Evolutionary conservation across 768 basidiomycete species (phyloP), one percentile per base, ranked within the genome.

Genomic region (Tephrocybe sp.): DNA sequence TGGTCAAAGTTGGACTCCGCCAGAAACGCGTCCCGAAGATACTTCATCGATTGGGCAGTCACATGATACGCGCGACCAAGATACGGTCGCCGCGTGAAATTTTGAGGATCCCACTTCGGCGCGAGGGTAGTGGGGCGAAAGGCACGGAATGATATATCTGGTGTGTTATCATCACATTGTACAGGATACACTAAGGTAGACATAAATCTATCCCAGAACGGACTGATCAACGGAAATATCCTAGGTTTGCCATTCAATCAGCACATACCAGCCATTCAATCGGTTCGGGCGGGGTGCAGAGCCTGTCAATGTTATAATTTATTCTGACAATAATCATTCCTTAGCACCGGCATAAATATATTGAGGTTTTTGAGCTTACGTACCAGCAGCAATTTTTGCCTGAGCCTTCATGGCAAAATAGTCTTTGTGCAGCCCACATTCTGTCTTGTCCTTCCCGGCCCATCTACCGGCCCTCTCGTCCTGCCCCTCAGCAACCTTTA

Each of bases 361-460:
- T n/a, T n/a, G n/a, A n/a, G n/a, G n/a, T n/a, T n/a, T n/a, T n/a
- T n/a, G n/a, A 41, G n/a, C n/a, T 49, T 34, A 55, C 59, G 32
- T 52, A 57, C 59, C 55, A 22, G 38, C 52, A 35, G 21, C 62
- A 16, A 25, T 54, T 61, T 77, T 75, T 2, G 77, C 80, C 44
- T 79, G 77, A 3, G 69, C 69, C 59, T 84, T 86, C 81, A 91
- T 80, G 57, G 77, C 73, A 62, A 87, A 94, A 65, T 90, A 96
- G 60, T 98, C 92, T 66, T 86, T 82, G 68, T 99, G 96, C 54
- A 99, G 65, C 2, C 97, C 97, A 66, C 97, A 98, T 67, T 98
- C 96, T 2, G 92, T 92, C 78, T 98, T 99, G 52, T 78, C 76
- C 64, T 79, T 86, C 5, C 89, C 92, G 2, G 87, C 85, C 97